Percentiles rank a stretch among this genome's conserved stretches.
These are phyloP conservation scores for Pestalotiopsis sp. DNA, from an alignment of 2,329 filamentous ascomycete species.

Conservation along the genomic window DNA sequence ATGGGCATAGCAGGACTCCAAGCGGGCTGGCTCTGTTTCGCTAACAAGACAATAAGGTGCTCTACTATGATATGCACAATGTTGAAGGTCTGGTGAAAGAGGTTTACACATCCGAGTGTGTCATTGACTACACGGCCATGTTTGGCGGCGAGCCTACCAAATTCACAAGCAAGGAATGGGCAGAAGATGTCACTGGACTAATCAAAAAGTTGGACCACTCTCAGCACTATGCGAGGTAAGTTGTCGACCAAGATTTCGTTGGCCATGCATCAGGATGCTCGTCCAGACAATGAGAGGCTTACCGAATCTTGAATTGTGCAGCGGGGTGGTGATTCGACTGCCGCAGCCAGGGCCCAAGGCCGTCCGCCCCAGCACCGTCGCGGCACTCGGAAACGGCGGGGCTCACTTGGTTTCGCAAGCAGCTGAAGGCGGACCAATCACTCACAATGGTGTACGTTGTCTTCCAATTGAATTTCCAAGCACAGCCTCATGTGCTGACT, in stretches of 20 bases:
- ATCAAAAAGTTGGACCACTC: constrained; percentile 20
- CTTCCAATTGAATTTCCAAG: constrained; percentile 3
- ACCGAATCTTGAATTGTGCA: not conserved
- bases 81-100: constrained; percentile 24
- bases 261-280: not conserved
- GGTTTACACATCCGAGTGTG: constrained; percentile 28
- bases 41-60: constrained; percentile 18
- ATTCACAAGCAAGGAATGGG: constrained; percentile 24
- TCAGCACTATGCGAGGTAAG: not conserved
- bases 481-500: not conserved
- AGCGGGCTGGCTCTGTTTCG: not conserved
- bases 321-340: not conserved
- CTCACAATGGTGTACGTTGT: constrained; percentile 30
- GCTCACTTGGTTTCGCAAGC: constrained; percentile 25
- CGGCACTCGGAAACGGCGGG: constrained; percentile 22
- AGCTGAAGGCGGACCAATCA: constrained; percentile 22
- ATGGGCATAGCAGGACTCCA: not conserved
- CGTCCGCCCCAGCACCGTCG: constrained; percentile 23
- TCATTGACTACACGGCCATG: constrained; percentile 33
- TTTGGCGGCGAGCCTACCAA: constrained; percentile 27
- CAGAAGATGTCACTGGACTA: constrained; percentile 17
- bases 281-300: not conserved
- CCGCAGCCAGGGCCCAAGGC: not conserved
- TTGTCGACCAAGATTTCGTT: not conserved
- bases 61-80: constrained; percentile 28